Conservation (phyloP, 1,284 basidiomycete genomes). For the Cryptococcus sp. region DNA sequence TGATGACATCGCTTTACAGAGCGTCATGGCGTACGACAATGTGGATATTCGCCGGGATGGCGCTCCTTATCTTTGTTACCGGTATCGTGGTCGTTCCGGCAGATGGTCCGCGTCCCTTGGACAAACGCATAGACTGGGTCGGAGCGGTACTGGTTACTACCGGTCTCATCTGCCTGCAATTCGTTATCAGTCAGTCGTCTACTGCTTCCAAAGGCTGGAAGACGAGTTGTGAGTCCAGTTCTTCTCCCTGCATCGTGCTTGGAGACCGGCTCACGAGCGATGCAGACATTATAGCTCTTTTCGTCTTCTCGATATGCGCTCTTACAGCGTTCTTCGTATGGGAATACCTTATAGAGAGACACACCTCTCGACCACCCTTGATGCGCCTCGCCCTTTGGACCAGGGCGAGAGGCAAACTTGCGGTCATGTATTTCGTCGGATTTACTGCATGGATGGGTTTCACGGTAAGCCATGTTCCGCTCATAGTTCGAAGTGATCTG, state of each 20-base stretch:
- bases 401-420: neutral
- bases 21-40: conserved; percentile 15
- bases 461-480: neutral
- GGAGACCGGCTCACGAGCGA: neutral
- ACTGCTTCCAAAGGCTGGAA: neutral
- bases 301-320: neutral
- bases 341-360: neutral
- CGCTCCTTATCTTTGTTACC: conserved; percentile 1
- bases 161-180: conserved; percentile 12
- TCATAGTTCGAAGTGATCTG: neutral
- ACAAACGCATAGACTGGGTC: conserved; percentile 15
- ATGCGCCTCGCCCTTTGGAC: neutral
- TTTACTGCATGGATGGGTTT: neutral
- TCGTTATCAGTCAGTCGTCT: neutral
- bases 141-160: conserved; percentile 19
- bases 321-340: neutral
- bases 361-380: neutral
- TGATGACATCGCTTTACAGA: too few species aligned
- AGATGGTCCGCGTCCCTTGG: conserved; percentile 1
- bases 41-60: conserved; percentile 19
- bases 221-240: neutral
- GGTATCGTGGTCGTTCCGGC: conserved; percentile 10
- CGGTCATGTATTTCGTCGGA: neutral
- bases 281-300: neutral
- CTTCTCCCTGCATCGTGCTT: too few species aligned